Evolutionary conservation across 768 basidiomycete genomes (phyloP), one percentile per base, ranked within the genome.

Genomic region (Lentinula detonsa): DNA sequence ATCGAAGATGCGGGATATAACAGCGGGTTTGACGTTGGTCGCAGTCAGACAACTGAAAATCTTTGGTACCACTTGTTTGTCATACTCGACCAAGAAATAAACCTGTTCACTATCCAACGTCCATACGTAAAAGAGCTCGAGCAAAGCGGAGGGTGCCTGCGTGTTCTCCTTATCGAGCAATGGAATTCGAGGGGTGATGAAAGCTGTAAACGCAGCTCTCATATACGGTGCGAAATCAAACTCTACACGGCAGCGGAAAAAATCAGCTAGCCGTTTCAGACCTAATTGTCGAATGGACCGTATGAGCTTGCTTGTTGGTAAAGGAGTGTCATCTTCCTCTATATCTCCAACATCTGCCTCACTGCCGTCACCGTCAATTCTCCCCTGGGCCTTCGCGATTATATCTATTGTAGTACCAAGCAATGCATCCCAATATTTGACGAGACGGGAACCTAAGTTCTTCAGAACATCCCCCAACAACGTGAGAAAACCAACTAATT

Each of bases 101-200:
- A 81, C 78, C 62, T 86, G 82, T 11, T 85, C 78, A 2, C 75
- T 76, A 16, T 82, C 77, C 15, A 77, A 70, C 0, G 91, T 84
- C 90, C 95, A 95, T 5, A 81, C 75, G 61, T 85, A 81, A 73
- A 97, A 90, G 21, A 98, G 77, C 42, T 97, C 94, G 46, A 99
- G 75, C 16, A 96, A 78, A 0, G 91, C 86, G 0, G 95, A 96
- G 0, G 96, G 95, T 0, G 92, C 82, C 71, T 98, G 96, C 0
- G 90, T 92, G 67, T 95, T 98, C 72, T 98, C 97, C 46, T 74
- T 78, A 62, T 90, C 87, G 28, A 98, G 77, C 3, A 75, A 72
- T 0, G 84, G 75, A 23, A 99, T 78, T 5, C 97, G 90, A 0
- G 96, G 95, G 0, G 88, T 85, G 66, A 98, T 89, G 75, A 92